Evolutionary conservation across 2,329 filamentous ascomycete species (phyloP), one percentile per base, ranked within the genome.

Genomic region (Fusarium sp.): DNA sequence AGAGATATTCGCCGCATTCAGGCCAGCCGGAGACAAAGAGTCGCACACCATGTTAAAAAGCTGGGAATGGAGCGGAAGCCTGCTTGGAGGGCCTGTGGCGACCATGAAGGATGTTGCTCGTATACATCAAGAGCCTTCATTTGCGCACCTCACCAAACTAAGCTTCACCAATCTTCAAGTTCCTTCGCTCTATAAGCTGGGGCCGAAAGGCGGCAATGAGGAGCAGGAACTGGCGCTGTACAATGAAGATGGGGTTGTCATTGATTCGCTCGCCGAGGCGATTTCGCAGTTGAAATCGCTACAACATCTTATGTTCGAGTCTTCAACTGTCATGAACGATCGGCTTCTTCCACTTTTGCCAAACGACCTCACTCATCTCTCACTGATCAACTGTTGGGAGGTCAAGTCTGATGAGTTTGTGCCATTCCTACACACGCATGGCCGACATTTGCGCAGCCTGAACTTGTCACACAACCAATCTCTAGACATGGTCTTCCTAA

Each of bases 361-460:
- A 2, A 86, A 83, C 16, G 87, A 85, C 7, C 85, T 98, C 25
- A 83, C 87, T 50, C 88, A 89, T 50, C 85, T 98, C 7, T 92
- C 92, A 72, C 85, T 98, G 21, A 89, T 91, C 73, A 96, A 96
- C 75, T 98, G 95, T 78, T 91, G 92, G 82, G 90, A 93, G 69
- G 82, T 97, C 15, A 90, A 87, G 9, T 92, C 94, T 2, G 86
- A 90, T 8, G 87, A 91, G 66, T 83, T 98, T 28, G 83, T 86
- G 32, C 79, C 82, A 0, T 97, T 93, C 77, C 86, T 98, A 44
- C 79, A 85, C 10, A 88, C 88, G 2, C 90, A 94, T 75, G 95
- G 95, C 0, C 82, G 84, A 28, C 83, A 89, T n/a, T 84, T 98
- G 28, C 87, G 88, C 59, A 88, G 88, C 42, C 86, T 98, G 12